These are phyloP conservation scores for Paraconiothyrium sp. DNA, from an alignment of 2,329 filamentous ascomycete genomes.

Conservation along the genomic window DNA sequence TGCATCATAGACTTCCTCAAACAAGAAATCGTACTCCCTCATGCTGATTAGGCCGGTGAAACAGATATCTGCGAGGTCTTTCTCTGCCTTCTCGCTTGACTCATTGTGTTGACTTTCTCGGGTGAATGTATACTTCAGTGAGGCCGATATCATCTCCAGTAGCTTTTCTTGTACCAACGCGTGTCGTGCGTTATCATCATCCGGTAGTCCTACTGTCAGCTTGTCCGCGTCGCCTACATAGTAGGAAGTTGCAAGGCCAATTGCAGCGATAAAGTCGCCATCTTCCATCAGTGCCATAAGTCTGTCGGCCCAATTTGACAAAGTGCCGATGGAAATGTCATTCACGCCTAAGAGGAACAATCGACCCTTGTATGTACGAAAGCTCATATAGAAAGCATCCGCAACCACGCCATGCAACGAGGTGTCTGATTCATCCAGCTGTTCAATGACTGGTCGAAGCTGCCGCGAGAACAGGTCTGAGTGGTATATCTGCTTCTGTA, in stretches of 20 bases:
- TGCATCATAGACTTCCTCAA: conserved; percentile 89
- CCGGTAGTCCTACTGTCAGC: conserved; percentile 90
- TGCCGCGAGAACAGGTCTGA: conserved; percentile 89
- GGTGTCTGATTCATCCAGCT: conserved; percentile 83
- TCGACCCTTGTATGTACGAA: conserved; percentile 92
- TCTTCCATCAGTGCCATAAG: conserved; percentile 94
- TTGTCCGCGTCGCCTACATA: conserved; percentile 93
- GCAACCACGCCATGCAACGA: conserved; percentile 96
- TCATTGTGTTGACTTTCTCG: conserved; percentile 64
- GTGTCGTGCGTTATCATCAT: conserved; percentile 79
- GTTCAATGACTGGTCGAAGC: conserved; percentile 83
- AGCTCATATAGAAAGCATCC: conserved; percentile 98
- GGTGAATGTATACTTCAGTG: conserved; percentile 86
- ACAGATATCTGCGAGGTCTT: conserved; percentile 81
- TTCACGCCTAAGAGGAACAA: conserved; percentile 94
- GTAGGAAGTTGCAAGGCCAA: conserved; percentile 89
- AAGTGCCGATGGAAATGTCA: conserved; percentile 85
- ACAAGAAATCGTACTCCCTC: conserved; percentile 81
- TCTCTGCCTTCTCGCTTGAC: conserved; percentile 68
- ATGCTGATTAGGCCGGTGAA: conserved; percentile 85
- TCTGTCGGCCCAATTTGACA: conserved; percentile 97
- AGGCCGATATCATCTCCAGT: conserved; percentile 91
- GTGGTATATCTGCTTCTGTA: conserved; percentile 93
- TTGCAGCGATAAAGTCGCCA: conserved; percentile 94
- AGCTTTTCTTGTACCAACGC: conserved; percentile 87